Base-by-base conservation (phyloP, 2,329 filamentous ascomycete species). In the Fusarium staphyleae region DNA sequence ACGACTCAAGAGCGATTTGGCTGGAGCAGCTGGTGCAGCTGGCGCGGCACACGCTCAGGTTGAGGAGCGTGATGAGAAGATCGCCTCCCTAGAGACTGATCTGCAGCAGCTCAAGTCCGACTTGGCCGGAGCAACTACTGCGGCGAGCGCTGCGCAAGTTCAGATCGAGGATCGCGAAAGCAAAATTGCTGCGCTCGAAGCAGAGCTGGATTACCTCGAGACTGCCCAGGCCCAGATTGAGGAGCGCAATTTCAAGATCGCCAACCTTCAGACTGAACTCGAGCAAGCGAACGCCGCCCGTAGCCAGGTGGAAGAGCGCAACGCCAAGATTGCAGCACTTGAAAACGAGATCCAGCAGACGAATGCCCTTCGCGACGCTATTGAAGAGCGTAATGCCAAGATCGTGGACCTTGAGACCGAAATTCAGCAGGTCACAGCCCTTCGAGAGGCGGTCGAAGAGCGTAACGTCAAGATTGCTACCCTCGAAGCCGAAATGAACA, bases 291-390 rank as follows among this genome's bases (percentile, higher is more conserved):
- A 45, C 5, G 18, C 30, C 28, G 29, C 29, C 14, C 28, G 19
- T 12, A 42, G 37, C 4, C 45, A 63, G 24, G 37, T 57, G 5
- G 43, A 57, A n/a, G 74, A 78, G 49, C 75, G 77, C 37, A 75
- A 77, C 49, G 69, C 70, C 29, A 75, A 72, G 58, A 75, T 81
- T 28, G 64, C 71, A 4, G 67, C 73, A 2, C 69, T 81, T 5
- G 76, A 81, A 59, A 60, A 72, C 3, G 58, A 66, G 18, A n/a
- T 67, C n/a, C 41, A 62, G 16, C 50, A 63, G 15, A 39, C 37
- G 7, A 55, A 45, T 11, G 28, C 54, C 32, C 30, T 33, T n/a
- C 58, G 47, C 14, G 30, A 16, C 11, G 49, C 62, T 32, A 14
- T 62, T 11, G 54, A 59, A 24, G 54, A 62, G 24, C 58, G 48